A percentile compares a stretch with the other conserved stretches of the same genome.
Evolutionary conservation across 1,139 yeast genomes (phyloP).

Genomic region (Pichiaceae sp.): DNA sequence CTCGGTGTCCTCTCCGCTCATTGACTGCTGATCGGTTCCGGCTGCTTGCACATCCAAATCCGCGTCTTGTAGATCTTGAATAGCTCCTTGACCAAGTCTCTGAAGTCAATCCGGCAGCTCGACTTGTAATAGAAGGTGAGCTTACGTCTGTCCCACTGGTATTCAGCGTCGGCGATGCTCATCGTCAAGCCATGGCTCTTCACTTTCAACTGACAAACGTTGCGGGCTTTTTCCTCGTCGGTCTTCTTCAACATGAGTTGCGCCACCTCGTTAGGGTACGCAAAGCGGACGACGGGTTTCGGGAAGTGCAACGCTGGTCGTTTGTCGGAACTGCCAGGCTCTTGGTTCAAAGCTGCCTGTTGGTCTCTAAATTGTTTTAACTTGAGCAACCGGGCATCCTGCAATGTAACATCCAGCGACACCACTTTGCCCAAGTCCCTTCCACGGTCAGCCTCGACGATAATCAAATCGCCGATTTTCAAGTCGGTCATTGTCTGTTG

Average conservation of each 20-base stretch:
- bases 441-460: constrained; percentile 97
- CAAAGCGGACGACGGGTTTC: constrained; percentile 68
- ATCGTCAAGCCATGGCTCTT: constrained; percentile 28
- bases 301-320: constrained; percentile 49
- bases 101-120: constrained; percentile 78
- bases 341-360: constrained; percentile 39
- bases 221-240: constrained; percentile 70
- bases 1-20: too few species aligned
- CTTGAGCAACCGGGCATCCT: constrained; percentile 48
- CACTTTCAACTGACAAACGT: constrained; percentile 53
- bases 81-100: constrained; percentile 84
- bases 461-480: constrained; percentile 68
- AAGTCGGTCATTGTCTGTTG: constrained; percentile 40
- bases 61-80: constrained; percentile 92
- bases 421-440: constrained; percentile 79
- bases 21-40: constrained; percentile 2
- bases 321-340: constrained; percentile 17
- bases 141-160: constrained; percentile 91
- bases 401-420: constrained; percentile 56
- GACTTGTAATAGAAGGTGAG: constrained; percentile 81
- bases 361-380: constrained; percentile 50
- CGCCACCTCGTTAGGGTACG: constrained; percentile 52
- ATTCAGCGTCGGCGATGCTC: constrained; percentile 57
- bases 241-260: constrained; percentile 51
- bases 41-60: constrained; percentile 90